Conservation (phyloP, 2,329 filamentous ascomycete genomes). For the Ceratocystis albifundus region DNA sequence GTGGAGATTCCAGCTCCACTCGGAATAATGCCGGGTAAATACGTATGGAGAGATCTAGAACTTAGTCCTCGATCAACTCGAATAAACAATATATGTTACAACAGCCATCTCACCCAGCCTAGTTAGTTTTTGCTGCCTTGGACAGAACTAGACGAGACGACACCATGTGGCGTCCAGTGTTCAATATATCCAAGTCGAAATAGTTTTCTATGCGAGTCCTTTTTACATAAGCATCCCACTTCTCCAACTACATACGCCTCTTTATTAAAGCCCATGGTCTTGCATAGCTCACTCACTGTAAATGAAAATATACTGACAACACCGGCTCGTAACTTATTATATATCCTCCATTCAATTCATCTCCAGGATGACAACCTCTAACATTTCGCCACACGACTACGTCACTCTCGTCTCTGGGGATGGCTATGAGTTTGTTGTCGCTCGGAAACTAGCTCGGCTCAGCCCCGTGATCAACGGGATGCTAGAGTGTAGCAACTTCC, state of each 20-base stretch:
- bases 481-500: slow-evolving; percentile 52
- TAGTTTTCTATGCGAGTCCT: neutral
- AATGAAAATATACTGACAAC: neutral
- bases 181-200: too few species aligned
- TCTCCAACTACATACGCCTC: neutral
- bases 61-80: too few species aligned
- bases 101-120: too few species aligned
- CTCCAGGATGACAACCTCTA: neutral
- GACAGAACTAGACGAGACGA: neutral
- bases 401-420: slow-evolving; percentile 66
- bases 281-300: neutral
- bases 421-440: slow-evolving; percentile 64
- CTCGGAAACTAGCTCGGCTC: slow-evolving; percentile 57
- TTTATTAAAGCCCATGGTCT: neutral
- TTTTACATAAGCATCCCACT: neutral
- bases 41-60: too few species aligned
- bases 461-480: slow-evolving; percentile 64
- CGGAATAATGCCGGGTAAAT: too few species aligned
- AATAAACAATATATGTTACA: too few species aligned
- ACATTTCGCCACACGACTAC: slow-evolving; percentile 44
- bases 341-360: neutral
- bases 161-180: too few species aligned
- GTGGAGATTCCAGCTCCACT: too few species aligned
- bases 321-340: neutral
- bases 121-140: neutral